phyloP scores from a whole-genome alignment of 108 stramenopile species.

The Cyclotella baltica region DNA sequence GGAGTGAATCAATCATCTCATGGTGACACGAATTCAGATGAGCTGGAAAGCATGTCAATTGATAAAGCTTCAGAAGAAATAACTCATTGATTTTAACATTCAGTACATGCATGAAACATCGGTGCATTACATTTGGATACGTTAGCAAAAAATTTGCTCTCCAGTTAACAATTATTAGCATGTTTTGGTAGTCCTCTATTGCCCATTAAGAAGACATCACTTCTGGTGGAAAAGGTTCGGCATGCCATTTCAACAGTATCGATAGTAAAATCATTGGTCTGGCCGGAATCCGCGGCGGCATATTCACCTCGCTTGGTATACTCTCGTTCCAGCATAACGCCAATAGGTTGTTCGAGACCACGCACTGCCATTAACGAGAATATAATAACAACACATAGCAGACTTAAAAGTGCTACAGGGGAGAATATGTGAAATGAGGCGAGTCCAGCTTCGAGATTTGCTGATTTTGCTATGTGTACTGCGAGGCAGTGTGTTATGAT shows the following conservation, averaged over 20 bases:
- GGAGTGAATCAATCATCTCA: background rate
- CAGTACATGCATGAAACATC: background rate
- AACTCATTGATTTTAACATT: background rate
- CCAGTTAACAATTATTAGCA: background rate
- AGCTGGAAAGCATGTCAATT: background rate
- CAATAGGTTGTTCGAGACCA: background rate
- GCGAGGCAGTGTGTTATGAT: constrained; percentile 2
- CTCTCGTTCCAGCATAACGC: background rate
- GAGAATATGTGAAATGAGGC: background rate
- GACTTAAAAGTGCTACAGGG: background rate
- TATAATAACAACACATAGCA: background rate
- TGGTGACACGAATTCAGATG: background rate
- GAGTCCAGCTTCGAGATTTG: background rate
- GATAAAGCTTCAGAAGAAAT: background rate
- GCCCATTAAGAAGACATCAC: constrained; percentile 6
- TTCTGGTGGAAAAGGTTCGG: constrained; percentile 1
- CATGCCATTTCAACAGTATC: constrained; percentile 10
- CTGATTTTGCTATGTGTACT: background rate
- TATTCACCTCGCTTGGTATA: constrained; percentile 8
- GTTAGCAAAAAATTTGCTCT: no score
- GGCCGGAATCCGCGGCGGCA: background rate
- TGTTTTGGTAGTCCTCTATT: background rate
- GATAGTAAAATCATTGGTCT: background rate
- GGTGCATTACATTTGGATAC: background rate
- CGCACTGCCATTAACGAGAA: background rate